Base-by-base conservation (phyloP, 805 yeast species). In the Cyberlindnera xylosilytica region DNA sequence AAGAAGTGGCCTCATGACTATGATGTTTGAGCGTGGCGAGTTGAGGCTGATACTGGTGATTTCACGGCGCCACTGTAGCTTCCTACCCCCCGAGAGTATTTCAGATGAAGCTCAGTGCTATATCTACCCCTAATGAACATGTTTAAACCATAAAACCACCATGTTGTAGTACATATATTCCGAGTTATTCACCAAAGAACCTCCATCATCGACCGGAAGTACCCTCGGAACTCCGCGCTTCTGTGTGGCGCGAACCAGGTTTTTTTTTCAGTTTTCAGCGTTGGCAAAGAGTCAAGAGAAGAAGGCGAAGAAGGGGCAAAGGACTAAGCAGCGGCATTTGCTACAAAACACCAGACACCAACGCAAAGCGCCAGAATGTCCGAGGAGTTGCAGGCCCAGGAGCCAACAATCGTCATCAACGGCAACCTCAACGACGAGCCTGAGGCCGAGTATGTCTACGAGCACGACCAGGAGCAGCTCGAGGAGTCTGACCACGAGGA, bases 351-450 rank as follows among this genome's bases (percentile, higher is more conserved):
- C 24, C 7, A 22, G 24, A 22, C 24, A 22, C 24, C 24, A 10
- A 22, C n/a, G n/a, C n/a, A 13, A 19, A 6, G 11, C 26, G n/a
- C 19, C 52, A 59, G 33, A 41, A 83, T 83, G 90, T 78, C 88
- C 50, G 84, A 74, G 63, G 90, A 87, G 69, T 73, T 87, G 57
- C 89, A 87, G 64, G 87, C 81, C 65, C 89, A 83, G 45, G 82
- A 81, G 53, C 96, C 97, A 34, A 86, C 83, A 62, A 82, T 89
- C 58, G 81, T 89, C 54, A 85, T 87, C 62, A 78, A 68, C 70
- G 87, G 78, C 69, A 76, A 66, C 65, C 66, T 66, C 73, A 72
- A 57, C 47, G 72, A 61, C 26, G 50, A 43, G 34, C 50, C 59
- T 22, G 65, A 53, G n/a, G 46, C 48, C 24, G 50, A 56, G 38